Percentiles rank a stretch among this genome's conserved stretches.
phyloP scores from a whole-genome alignment of 148 eudicot species.

The Drosera capensis region DNA sequence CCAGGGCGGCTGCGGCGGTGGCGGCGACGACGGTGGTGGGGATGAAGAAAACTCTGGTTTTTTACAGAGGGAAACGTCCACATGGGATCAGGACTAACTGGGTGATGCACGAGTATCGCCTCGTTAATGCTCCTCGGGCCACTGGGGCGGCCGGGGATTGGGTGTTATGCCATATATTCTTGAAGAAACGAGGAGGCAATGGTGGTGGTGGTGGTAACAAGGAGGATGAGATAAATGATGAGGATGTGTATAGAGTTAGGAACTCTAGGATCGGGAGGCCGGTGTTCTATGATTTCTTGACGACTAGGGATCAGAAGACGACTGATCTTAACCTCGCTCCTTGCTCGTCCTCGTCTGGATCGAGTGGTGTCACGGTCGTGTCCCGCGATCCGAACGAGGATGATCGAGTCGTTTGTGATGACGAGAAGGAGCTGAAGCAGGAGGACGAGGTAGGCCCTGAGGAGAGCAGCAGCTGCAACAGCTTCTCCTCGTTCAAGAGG shows the following conservation, averaged over 20 bases:
- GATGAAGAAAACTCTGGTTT: slow-evolving; percentile 81
- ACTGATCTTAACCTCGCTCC: slow-evolving; percentile 55
- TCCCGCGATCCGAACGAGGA: slow-evolving; percentile 11
- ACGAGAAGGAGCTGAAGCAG: neutral
- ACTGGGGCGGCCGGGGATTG: slow-evolving; percentile 26
- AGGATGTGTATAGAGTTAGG: neutral
- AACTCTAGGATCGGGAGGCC: slow-evolving; percentile 12
- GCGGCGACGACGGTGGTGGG: slow-evolving; percentile 25
- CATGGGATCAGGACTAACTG: slow-evolving; percentile 71
- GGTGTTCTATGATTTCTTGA: slow-evolving; percentile 64
- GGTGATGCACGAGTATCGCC: slow-evolving; percentile 91
- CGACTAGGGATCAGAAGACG: slow-evolving; percentile 24
- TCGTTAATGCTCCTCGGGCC: slow-evolving; percentile 7
- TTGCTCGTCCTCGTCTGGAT: slow-evolving; percentile 50
- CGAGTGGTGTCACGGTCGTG: slow-evolving; percentile 61
- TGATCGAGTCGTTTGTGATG: no score
- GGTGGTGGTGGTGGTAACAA: slow-evolving; percentile 20
- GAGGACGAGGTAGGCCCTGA: slow-evolving; percentile 29
- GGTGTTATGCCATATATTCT: slow-evolving; percentile 75
- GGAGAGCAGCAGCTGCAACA: slow-evolving; percentile 51
- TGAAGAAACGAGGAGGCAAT: slow-evolving; percentile 70
- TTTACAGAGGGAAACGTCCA: slow-evolving; percentile 77
- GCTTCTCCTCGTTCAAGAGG: slow-evolving; percentile 23
- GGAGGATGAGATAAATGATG: slow-evolving; percentile 19
- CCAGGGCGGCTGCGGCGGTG: neutral